These are phyloP conservation scores for Rugosomyces carneus DNA, from an alignment of 1,284 basidiomycete species.

Conservation along the genomic window DNA sequence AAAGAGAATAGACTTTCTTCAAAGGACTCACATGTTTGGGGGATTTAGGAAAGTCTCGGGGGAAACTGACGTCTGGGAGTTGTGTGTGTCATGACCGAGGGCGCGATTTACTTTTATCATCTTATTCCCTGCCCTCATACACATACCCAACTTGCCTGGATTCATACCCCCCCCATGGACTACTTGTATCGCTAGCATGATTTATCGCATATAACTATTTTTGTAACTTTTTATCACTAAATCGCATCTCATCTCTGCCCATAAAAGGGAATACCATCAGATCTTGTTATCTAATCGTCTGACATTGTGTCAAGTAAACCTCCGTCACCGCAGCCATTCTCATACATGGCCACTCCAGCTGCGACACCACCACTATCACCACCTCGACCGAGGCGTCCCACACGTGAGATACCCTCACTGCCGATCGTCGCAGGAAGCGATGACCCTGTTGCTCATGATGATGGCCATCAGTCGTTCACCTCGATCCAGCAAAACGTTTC, in stretches of 20 bases:
- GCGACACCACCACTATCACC: constrained; percentile 5
- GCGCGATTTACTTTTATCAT: background rate
- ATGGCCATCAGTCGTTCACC: background rate
- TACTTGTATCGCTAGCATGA: constrained; percentile 6
- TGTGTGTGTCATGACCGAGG: constrained; percentile 19
- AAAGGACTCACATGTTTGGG: constrained; percentile 21
- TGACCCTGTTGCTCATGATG: constrained; percentile 6
- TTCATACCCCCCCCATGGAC: background rate
- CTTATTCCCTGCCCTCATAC: background rate
- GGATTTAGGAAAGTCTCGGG: constrained; percentile 20
- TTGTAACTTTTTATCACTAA: background rate
- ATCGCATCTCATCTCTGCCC: background rate
- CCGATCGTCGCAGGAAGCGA: constrained; percentile 5
- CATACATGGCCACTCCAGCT: constrained; percentile 4
- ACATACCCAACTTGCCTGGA: background rate
- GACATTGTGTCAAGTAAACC: constrained; percentile 7
- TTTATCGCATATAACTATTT: constrained; percentile 1
- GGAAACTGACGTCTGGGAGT: constrained; percentile 22
- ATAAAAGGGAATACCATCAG: constrained; percentile 8
- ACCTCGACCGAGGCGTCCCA: constrained; percentile 24
- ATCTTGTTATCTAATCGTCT: constrained; percentile 13
- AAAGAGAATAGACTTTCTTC: constrained; percentile 27
- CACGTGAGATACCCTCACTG: constrained; percentile 20
- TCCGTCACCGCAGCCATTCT: background rate
- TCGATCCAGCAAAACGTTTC: background rate